phyloP scores from a whole-genome alignment of 2,329 filamentous ascomycete genomes.

The Cladosporium oxysporum region DNA sequence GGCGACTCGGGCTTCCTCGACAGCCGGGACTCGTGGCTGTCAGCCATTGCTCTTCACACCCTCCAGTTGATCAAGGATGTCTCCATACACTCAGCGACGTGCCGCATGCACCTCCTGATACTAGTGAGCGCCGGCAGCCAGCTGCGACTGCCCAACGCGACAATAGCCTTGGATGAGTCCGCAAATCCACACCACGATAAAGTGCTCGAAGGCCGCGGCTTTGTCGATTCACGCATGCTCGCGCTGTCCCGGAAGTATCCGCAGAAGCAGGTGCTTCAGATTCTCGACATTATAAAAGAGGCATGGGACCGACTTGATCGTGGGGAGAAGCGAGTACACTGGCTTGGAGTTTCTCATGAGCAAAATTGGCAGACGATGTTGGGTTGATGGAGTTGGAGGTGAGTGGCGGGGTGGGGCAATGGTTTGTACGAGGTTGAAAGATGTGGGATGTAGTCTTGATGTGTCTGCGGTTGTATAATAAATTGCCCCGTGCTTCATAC shows the following conservation, averaged over 20 bases:
- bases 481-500: not conserved
- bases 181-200: slow-evolving; percentile 39
- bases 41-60: slow-evolving; percentile 54
- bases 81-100: slow-evolving; percentile 54
- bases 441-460: not conserved
- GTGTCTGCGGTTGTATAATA: not conserved
- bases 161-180: slow-evolving; percentile 45
- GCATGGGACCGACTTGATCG: slow-evolving; percentile 56
- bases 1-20: slow-evolving; percentile 12
- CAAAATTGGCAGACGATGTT: slow-evolving; percentile 59
- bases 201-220: slow-evolving; percentile 44
- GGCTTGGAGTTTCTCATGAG: slow-evolving; percentile 60
- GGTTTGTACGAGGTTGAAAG: not conserved
- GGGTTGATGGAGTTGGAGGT: slow-evolving; percentile 37
- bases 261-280: slow-evolving; percentile 53
- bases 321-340: slow-evolving; percentile 51
- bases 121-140: slow-evolving; percentile 55
- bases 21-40: slow-evolving; percentile 48
- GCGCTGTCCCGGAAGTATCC: slow-evolving; percentile 50
- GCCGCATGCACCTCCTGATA: slow-evolving; percentile 56
- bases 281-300: slow-evolving; percentile 54
- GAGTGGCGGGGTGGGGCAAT: not conserved
- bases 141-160: slow-evolving; percentile 45
- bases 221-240: slow-evolving; percentile 52
- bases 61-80: slow-evolving; percentile 52